Evolutionary conservation across 1,284 basidiomycete species (phyloP).

Genomic region (Puccinia triticina): DNA sequence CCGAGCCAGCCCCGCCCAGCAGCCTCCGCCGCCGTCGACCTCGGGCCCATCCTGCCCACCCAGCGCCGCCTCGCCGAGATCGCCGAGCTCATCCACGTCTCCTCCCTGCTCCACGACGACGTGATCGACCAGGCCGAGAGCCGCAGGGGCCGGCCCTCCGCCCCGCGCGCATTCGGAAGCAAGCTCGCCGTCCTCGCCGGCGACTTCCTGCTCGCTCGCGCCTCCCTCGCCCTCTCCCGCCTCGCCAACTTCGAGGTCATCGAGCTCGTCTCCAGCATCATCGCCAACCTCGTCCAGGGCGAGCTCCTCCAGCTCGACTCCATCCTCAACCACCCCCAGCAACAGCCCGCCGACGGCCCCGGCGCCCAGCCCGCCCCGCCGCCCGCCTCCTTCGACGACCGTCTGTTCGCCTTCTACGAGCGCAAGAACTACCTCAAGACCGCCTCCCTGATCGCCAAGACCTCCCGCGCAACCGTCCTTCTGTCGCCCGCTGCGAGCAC

Average conservation of each 20-base stretch:
- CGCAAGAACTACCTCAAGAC: slow-evolving; percentile 96
- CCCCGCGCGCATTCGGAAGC: slow-evolving; percentile 88
- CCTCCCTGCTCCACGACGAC: slow-evolving; percentile 91
- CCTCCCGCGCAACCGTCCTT: slow-evolving; percentile 81
- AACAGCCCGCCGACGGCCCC: slow-evolving; percentile 53
- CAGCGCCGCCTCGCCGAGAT: slow-evolving; percentile 93
- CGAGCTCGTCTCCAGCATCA: slow-evolving; percentile 87
- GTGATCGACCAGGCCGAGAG: slow-evolving; percentile 85
- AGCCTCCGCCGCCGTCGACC: not conserved
- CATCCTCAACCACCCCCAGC: not conserved
- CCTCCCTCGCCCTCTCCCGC: slow-evolving; percentile 82
- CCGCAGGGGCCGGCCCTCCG: slow-evolving; percentile 78
- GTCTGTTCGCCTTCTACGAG: slow-evolving; percentile 83
- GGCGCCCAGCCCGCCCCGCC: slow-evolving; percentile 58
- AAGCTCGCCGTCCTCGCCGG: slow-evolving; percentile 92
- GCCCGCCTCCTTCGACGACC: slow-evolving; percentile 56
- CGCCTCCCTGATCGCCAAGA: slow-evolving; percentile 92
- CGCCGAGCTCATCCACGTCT: slow-evolving; percentile 98
- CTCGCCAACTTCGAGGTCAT: slow-evolving; percentile 86
- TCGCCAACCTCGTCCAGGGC: slow-evolving; percentile 94
- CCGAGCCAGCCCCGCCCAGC: not conserved
- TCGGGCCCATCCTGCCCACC: slow-evolving; percentile 69
- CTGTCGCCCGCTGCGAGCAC: slow-evolving; percentile 60
- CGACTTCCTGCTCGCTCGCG: slow-evolving; percentile 90
- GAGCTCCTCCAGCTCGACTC: slow-evolving; percentile 84